Base-by-base conservation (phyloP, 345 rosid species). In the Aurinia saxatilis region DNA sequence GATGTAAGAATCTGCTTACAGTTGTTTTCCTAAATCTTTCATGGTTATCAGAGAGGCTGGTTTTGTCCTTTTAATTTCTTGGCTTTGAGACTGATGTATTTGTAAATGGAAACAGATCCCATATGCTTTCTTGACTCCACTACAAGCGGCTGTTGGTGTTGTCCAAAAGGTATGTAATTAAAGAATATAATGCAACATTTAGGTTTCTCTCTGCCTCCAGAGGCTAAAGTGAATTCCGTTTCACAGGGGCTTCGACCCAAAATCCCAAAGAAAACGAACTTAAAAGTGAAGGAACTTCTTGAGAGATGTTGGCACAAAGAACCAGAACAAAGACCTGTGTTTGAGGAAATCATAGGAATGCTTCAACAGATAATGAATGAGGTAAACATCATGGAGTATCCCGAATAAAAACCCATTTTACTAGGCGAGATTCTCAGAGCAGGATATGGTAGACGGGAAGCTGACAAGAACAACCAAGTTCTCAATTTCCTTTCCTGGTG, bases 141-240 rank as follows among this genome's bases (percentile, higher is more conserved):
- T 93, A 69, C 97, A 93, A 77, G 97, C 96, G 25, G 96, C 97
- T 31, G 91, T 87, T 6, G 92, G 96, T 3, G 96, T 90, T 65
- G 96, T 87, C 72, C 96, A 90, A 70, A 90, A 84, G 90, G 99
- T 90, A 77, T 40, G 47, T n/a, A 11, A 19, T 1, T 37, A 37
- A 38, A 66, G 50, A 57, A 57, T 1, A n/a, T n/a, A 27, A 27
- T 29, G 49, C 31, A 27, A 27, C n/a, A n/a, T 25, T 46, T 15
- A 47, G 7, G 39, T 37, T 16, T 50, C 15, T 30, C 13, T 64
- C 13, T 58, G 31, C 14, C 45, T 56, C 10, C 2, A 40, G 23
- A 60, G 48, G 29, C 56, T 60, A 30, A 66, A 31, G 3, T 33
- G 62, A 65, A 62, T 8, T 44, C 38, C 6, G 0, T 25, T 17